Evolutionary conservation across 2,329 filamentous ascomycete species (phyloP), one percentile per base, ranked within the genome.

Genomic region (Myriosclerotinia curreyana): DNA sequence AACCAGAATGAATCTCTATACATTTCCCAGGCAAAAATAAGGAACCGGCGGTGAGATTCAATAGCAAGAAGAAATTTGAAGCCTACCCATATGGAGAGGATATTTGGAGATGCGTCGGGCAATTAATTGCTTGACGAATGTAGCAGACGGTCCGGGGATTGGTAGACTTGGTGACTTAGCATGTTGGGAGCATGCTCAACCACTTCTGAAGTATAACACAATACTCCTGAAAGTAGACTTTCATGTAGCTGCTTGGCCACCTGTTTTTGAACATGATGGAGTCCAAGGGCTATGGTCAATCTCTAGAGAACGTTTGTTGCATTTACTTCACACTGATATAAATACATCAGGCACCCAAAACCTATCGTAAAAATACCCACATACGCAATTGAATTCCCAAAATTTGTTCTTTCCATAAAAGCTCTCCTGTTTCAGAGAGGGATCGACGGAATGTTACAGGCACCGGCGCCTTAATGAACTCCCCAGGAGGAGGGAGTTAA

Each of bases 331-430:
- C 22, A 36, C 28, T 31, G 28, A 36, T 28, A 15, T 31, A 6
- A 34, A 15, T 17, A 6, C 8, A 34, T 15, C 9, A 60, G 62
- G 46, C 14, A 25, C 28, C 77, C 77, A 83, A 5, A 75, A 81
- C 8, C 80, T 85, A 3, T 83, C 81, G 5, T 82, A 82, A 20
- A 80, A 79, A 3, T 85, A 85, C 65, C 82, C 82, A 80, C 79
- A 3, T 85, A 85, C 65, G 82, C 82, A 34, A 81, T 83, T 62
- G 83, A 86, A 73, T 84, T 81, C 0, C 82, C 80, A 2, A 79
- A 81, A 0, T 86, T 80, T 76, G 81, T 81, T 0, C 76, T 85
- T 15, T 82, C 82, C 0, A 81, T 82, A 0, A 83, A 82, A 71
- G 81, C 85, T 70, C 77, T 80, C 12, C 78, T 85, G 34, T 82